These are phyloP conservation scores for Dictyostelium citrinum DNA, from an alignment of 78 protist species.

Conservation along the genomic window DNA sequence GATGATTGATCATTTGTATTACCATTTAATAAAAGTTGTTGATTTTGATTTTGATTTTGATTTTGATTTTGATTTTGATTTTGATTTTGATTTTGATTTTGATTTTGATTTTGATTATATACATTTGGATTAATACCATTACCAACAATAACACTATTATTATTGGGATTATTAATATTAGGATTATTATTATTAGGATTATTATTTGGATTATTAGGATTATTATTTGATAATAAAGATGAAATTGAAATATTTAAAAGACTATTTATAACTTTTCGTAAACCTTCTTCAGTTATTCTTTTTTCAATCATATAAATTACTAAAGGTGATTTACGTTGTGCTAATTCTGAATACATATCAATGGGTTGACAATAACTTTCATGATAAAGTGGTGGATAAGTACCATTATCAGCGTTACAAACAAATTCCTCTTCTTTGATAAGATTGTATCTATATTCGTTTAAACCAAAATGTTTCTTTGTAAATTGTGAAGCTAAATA, in stretches of 20 bases:
- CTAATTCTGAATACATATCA: constrained; percentile 34
- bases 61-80: background rate
- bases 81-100: background rate
- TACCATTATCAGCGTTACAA: constrained; percentile 31
- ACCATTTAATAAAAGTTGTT: background rate
- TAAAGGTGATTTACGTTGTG: constrained; percentile 36
- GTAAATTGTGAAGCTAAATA: constrained; percentile 23
- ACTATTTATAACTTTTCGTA: constrained; percentile 54
- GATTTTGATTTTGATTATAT: background rate
- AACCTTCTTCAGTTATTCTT: constrained; percentile 57
- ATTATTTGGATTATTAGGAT: no score
- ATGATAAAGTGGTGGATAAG: constrained; percentile 42
- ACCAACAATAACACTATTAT: background rate
- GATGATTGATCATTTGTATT: background rate
- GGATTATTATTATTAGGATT: no score
- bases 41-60: background rate
- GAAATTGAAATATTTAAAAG: constrained; percentile 17
- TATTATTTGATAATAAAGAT: background rate
- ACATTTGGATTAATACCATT: background rate
- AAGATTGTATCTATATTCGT: constrained; percentile 34
- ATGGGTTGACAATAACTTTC: constrained; percentile 31
- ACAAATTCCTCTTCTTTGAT: constrained; percentile 56
- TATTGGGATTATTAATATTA: no score
- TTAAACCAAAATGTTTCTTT: constrained; percentile 64
- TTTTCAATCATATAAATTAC: constrained; percentile 76